These are phyloP conservation scores for Parastagonospora avenae DNA, from an alignment of 2,329 filamentous ascomycete genomes.

Conservation along the genomic window DNA sequence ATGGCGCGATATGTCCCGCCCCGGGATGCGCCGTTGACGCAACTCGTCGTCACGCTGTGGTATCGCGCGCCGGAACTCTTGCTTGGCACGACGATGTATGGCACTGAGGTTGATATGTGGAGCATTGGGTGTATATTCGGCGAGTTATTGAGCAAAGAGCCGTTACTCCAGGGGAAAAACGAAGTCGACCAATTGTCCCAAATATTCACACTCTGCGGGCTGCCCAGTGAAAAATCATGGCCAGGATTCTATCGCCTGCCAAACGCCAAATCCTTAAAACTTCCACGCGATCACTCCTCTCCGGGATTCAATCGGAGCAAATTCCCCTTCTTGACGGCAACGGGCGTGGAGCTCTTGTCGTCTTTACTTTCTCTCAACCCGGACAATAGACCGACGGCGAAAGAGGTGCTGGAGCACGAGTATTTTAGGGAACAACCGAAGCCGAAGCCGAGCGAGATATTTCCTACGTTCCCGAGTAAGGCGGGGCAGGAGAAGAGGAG, in stretches of 20 bases:
- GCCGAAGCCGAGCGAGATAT: conserved; percentile 88
- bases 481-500: conserved; percentile 86
- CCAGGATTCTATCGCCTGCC: conserved; percentile 85
- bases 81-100: conserved; percentile 78
- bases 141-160: conserved; percentile 82
- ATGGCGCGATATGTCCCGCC: conserved; percentile 87
- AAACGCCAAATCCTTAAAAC: conserved; percentile 78
- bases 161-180: conserved; percentile 84
- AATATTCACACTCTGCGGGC: conserved; percentile 88
- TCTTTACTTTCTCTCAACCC: conserved; percentile 78
- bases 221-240: conserved; percentile 83
- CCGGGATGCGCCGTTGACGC: conserved; percentile 75
- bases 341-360: conserved; percentile 72
- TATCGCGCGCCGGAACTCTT: conserved; percentile 92
- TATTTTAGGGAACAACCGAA: conserved; percentile 91
- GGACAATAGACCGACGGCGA: conserved; percentile 69
- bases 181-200: conserved; percentile 83
- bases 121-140: conserved; percentile 95
- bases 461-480: conserved; percentile 95
- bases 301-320: conserved; percentile 70
- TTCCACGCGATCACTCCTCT: conserved; percentile 53
- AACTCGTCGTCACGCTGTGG: conserved; percentile 96
- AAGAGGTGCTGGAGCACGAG: conserved; percentile 74
- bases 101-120: conserved; percentile 86
- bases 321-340: conserved; percentile 80